phyloP scores from a whole-genome alignment of 441 rosid genomes.

The Adansonia madagascariensis region DNA sequence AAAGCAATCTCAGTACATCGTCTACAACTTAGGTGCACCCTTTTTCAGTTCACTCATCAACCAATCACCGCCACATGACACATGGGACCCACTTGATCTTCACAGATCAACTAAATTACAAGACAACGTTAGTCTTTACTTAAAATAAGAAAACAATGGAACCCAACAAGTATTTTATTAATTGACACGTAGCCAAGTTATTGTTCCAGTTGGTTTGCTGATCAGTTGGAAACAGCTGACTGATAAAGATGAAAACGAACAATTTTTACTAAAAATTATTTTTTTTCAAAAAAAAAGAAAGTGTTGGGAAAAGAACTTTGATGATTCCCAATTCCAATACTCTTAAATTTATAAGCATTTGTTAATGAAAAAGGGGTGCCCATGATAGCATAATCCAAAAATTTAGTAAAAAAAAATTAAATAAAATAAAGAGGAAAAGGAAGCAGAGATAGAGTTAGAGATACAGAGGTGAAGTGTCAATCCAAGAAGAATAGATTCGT shows the following conservation, averaged over 20 bases:
- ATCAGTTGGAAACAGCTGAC: background rate
- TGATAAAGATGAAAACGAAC: background rate
- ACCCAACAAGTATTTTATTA: background rate
- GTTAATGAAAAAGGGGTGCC: constrained; percentile 8
- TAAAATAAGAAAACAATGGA: background rate
- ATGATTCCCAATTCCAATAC: constrained; percentile 7
- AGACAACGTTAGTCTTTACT: background rate
- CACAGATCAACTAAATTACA: background rate
- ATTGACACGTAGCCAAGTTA: background rate
- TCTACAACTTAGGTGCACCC: constrained; percentile 32
- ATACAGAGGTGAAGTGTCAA: constrained; percentile 23
- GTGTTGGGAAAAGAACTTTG: background rate
- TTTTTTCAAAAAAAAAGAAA: background rate
- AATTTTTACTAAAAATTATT: background rate
- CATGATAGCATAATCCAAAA: background rate
- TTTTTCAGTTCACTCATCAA: background rate
- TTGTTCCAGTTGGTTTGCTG: background rate
- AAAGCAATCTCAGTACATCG: background rate
- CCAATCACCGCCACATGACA: background rate
- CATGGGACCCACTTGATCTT: constrained; percentile 4
- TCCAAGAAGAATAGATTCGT: constrained; percentile 14
- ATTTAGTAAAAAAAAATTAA: background rate
- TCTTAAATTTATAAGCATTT: background rate
- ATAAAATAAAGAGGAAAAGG: background rate
- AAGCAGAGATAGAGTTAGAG: background rate